phyloP scores from a whole-genome alignment of 306 rosid species.

The Crataegus laevigata region DNA sequence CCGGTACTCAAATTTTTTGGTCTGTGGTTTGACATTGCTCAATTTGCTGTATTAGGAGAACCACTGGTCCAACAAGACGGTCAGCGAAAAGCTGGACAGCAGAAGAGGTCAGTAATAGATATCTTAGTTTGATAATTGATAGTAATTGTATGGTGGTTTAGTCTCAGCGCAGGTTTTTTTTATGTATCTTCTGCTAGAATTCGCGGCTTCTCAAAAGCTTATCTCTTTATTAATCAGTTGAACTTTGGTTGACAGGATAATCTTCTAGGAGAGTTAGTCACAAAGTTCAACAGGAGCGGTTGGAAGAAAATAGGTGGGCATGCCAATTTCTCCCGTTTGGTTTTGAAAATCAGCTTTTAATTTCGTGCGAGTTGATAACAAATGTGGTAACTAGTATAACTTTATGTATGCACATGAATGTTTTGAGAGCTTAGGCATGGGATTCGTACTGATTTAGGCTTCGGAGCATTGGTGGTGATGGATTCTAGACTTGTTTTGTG shows the following conservation, averaged over 20 bases:
- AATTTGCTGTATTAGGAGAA: constrained; percentile 21
- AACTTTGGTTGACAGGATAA: constrained; percentile 40
- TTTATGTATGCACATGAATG: background rate
- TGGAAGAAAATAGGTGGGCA: constrained; percentile 50
- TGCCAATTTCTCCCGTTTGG: background rate
- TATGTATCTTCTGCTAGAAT: background rate
- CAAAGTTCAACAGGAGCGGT: constrained; percentile 33
- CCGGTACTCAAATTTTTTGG: background rate
- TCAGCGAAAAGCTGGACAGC: constrained; percentile 39
- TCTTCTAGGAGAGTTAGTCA: constrained; percentile 37
- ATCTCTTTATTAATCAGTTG: constrained; percentile 16
- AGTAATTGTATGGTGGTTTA: background rate
- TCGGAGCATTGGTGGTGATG: too few species aligned
- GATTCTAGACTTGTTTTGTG: background rate
- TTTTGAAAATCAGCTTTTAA: background rate
- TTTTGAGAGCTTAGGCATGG: background rate
- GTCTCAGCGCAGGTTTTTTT: background rate
- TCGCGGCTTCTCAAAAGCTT: background rate
- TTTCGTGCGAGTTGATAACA: background rate
- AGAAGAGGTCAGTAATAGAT: constrained; percentile 37
- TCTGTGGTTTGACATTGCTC: background rate
- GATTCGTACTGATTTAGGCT: background rate
- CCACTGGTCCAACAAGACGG: constrained; percentile 25
- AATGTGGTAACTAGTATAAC: background rate
- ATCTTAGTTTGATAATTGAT: background rate